These are phyloP conservation scores for Ramaria sp. DNA, from an alignment of 768 basidiomycete species.

Conservation along the genomic window DNA sequence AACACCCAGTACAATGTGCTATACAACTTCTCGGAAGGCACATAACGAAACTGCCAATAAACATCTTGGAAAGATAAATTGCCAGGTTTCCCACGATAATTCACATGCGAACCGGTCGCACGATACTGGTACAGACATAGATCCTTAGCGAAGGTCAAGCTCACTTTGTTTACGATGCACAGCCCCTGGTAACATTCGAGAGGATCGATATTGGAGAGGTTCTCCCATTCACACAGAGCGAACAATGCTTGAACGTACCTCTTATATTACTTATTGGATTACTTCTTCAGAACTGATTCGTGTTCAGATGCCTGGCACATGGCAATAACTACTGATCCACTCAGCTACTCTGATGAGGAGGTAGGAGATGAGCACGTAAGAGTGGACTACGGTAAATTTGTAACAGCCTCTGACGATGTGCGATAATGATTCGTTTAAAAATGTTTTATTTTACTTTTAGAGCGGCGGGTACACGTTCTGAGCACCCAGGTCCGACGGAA, in stretches of 20 bases:
- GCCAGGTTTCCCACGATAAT: not conserved
- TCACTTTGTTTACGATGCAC: not conserved
- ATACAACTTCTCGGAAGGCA: not conserved
- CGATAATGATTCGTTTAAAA: too few relatives aligned
- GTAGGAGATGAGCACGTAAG: slow-evolving; percentile 51
- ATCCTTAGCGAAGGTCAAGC: not conserved
- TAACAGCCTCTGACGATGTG: too few relatives aligned
- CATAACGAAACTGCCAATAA: not conserved
- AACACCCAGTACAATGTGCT: not conserved
- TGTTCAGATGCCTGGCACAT: slow-evolving; percentile 62
- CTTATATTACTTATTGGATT: not conserved
- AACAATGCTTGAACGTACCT: slow-evolving; percentile 50
- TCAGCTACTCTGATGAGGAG: slow-evolving; percentile 69
- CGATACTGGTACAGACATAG: not conserved
- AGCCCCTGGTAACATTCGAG: not conserved
- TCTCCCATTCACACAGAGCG: slow-evolving; percentile 20
- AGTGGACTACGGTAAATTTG: slow-evolving; percentile 58
- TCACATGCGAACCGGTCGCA: not conserved
- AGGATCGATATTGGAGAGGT: not conserved
- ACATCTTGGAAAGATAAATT: not conserved
- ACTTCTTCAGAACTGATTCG: not conserved
- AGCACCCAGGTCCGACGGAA: not conserved
- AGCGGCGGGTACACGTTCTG: slow-evolving; percentile 1
- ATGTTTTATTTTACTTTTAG: not conserved
- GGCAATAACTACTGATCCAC: slow-evolving; percentile 55